phyloP scores from a whole-genome alignment of 2,329 filamentous ascomycete genomes.

The Hymenoscyphus repandus region DNA sequence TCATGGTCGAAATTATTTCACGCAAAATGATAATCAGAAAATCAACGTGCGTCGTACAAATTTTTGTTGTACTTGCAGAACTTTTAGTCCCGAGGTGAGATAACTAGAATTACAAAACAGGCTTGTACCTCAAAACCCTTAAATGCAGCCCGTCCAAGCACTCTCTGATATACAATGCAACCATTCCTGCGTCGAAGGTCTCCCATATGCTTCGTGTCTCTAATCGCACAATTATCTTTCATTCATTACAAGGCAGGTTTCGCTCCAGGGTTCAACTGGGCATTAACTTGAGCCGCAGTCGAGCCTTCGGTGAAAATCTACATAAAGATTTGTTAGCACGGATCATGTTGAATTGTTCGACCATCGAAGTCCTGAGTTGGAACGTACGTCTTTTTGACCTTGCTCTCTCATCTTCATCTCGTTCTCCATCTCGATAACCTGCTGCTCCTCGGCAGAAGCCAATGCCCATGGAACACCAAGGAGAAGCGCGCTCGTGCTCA shows the following conservation, averaged over 20 bases:
- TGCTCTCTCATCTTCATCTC: slow-evolving; percentile 95
- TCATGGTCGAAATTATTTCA: neutral
- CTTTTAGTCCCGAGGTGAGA: slow-evolving; percentile 27
- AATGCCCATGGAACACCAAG: slow-evolving; percentile 90
- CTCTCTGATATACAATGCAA: slow-evolving; percentile 26
- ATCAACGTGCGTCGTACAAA: neutral
- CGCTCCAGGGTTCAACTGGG: slow-evolving; percentile 25
- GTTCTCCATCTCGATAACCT: slow-evolving; percentile 95
- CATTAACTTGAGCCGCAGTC: slow-evolving; percentile 22
- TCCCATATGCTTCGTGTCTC: slow-evolving; percentile 5
- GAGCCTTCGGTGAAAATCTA: slow-evolving; percentile 24
- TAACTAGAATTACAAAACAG: slow-evolving; percentile 31
- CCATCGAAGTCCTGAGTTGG: neutral
- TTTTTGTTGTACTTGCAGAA: slow-evolving; percentile 4
- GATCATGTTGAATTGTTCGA: neutral
- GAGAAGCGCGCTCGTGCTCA: slow-evolving; percentile 84
- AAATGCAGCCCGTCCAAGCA: slow-evolving; percentile 18
- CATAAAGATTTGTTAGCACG: slow-evolving; percentile 8
- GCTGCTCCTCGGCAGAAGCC: slow-evolving; percentile 92
- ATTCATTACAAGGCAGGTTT: slow-evolving; percentile 29
- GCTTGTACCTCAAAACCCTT: slow-evolving; percentile 18
- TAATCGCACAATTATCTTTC: slow-evolving; percentile 5
- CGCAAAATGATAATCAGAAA: neutral
- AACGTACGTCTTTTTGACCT: slow-evolving; percentile 63
- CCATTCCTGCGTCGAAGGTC: slow-evolving; percentile 11